Conservation (phyloP, 305 asterid species). For the Fraxinus sp. region DNA sequence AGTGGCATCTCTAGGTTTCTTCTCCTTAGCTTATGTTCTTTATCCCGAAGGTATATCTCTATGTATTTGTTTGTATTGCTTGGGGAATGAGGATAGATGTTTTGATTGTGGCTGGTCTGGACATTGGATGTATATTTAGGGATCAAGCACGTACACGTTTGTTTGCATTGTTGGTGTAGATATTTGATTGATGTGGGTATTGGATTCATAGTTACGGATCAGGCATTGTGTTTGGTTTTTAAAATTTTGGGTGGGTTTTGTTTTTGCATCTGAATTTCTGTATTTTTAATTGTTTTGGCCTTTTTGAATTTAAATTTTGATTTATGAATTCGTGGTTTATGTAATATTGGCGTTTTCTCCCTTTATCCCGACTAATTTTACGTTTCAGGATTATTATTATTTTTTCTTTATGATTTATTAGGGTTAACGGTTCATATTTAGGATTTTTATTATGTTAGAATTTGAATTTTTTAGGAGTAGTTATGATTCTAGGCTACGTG, state of each 20-base stretch:
- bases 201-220: constrained; percentile 28
- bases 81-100: background rate
- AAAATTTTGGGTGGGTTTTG: background rate
- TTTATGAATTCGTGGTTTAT: background rate
- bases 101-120: background rate
- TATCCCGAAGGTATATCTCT: background rate
- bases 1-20: background rate
- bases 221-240: constrained; percentile 17
- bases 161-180: constrained; percentile 23
- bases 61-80: background rate
- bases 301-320: background rate
- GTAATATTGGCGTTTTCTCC: background rate
- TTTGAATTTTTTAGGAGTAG: background rate
- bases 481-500: background rate
- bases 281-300: background rate
- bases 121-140: background rate
- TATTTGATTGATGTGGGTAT: constrained; percentile 22
- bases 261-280: background rate
- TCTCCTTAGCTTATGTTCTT: background rate
- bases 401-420: background rate
- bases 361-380: background rate
- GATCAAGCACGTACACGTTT: background rate
- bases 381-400: background rate
- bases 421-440: background rate
- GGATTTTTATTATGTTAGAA: background rate